Percentiles rank a stretch among this genome's conserved stretches.
Evolutionary conservation across 1,284 basidiomycete genomes (phyloP).

Genomic region (Apiotrichum montevideense): DNA sequence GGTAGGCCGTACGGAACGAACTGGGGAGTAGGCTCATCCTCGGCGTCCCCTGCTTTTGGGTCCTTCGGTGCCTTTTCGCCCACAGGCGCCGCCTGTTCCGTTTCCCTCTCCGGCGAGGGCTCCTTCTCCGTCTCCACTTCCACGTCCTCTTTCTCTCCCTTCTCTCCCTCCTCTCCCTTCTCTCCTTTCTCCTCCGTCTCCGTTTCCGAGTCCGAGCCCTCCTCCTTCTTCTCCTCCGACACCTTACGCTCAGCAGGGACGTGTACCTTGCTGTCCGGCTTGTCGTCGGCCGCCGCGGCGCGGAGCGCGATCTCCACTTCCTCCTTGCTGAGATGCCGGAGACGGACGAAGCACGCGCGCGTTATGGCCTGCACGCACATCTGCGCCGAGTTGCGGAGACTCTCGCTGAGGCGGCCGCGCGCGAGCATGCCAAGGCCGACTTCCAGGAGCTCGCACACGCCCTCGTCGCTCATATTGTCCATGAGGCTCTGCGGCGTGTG

Average conservation of each 20-base stretch:
- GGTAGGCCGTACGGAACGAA: slow-evolving; percentile 71
- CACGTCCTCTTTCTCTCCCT: background rate
- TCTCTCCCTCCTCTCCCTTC: background rate
- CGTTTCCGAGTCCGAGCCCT: no score
- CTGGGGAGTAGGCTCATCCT: slow-evolving; percentile 13
- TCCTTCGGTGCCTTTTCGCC: background rate
- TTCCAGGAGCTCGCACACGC: slow-evolving; percentile 97
- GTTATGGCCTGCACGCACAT: slow-evolving; percentile 86
- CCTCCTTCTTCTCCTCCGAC: slow-evolving; percentile 6
- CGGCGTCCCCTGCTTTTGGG: background rate
- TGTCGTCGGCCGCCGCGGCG: slow-evolving; percentile 18
- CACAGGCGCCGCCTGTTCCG: background rate
- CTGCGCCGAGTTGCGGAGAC: slow-evolving; percentile 76
- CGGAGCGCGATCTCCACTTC: slow-evolving; percentile 36
- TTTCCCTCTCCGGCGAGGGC: no score
- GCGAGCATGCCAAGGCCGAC: slow-evolving; percentile 96
- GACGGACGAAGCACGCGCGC: slow-evolving; percentile 68
- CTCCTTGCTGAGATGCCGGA: slow-evolving; percentile 55
- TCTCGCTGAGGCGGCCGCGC: slow-evolving; percentile 81
- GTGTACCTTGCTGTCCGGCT: slow-evolving; percentile 19
- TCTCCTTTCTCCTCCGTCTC: background rate
- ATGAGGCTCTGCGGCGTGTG: slow-evolving; percentile 34
- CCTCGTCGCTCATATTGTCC: slow-evolving; percentile 72
- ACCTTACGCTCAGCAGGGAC: slow-evolving; percentile 6
- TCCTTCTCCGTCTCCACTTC: background rate